phyloP scores from a whole-genome alignment of 176 grass and related monocot genomes.

The Musa beccarii region DNA sequence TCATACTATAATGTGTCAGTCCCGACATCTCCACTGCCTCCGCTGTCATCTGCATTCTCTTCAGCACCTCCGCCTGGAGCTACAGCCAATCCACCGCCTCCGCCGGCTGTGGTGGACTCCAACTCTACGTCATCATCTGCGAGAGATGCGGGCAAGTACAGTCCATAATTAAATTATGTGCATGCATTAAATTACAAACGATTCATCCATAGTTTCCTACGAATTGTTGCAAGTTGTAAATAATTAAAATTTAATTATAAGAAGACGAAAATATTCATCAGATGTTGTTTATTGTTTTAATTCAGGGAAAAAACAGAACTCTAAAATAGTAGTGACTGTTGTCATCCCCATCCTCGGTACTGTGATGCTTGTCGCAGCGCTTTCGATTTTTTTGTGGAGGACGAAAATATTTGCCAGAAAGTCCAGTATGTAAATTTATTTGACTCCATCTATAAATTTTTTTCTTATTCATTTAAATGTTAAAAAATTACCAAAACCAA shows the following conservation, averaged over 20 bases:
- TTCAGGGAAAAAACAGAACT: neutral
- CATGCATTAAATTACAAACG: neutral
- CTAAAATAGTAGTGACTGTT: neutral
- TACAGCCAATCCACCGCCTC: neutral
- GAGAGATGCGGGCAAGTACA: neutral
- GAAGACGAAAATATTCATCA: too few relatives aligned
- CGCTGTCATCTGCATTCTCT: neutral
- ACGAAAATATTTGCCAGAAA: neutral
- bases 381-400: neutral
- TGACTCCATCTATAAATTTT: neutral
- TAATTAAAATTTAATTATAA: neutral
- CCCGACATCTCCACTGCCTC: neutral
- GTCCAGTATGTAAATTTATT: neutral
- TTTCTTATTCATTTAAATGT: too few relatives aligned
- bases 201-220: neutral
- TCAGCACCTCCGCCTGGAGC: neutral
- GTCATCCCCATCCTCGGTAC: neutral
- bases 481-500: too few relatives aligned
- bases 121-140: neutral
- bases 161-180: neutral
- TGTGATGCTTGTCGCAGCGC: neutral
- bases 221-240: too few relatives aligned
- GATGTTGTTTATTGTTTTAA: neutral
- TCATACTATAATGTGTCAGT: neutral
- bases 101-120: neutral